Evolutionary conservation across 2,329 filamentous ascomycete genomes (phyloP).

Genomic region (Neopestalotiopsis sp.): DNA sequence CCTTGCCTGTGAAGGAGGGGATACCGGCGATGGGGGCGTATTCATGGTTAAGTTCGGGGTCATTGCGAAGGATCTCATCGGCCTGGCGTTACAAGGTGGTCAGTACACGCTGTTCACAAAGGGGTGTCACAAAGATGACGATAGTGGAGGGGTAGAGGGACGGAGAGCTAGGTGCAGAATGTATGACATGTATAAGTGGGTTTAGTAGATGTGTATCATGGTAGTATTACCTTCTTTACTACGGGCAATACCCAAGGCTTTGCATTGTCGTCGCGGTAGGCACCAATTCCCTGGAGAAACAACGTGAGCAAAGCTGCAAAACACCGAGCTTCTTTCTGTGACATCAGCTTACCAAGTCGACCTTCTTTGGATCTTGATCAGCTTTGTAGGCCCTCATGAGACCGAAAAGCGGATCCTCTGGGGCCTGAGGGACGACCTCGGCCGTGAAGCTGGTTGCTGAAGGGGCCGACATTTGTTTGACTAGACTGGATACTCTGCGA

Average conservation of each 20-base stretch:
- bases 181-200: conserved; percentile 17
- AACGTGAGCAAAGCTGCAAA: conserved; percentile 20
- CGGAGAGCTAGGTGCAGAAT: conserved; percentile 1
- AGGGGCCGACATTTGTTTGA: conserved; percentile 71
- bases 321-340: conserved; percentile 16
- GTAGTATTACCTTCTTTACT: conserved; percentile 81
- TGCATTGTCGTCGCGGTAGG: conserved; percentile 91
- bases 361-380: conserved; percentile 79
- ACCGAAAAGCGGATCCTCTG: conserved; percentile 94
- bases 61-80: conserved; percentile 84
- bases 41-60: conserved; percentile 94
- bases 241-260: conserved; percentile 98
- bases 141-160: neutral
- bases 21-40: conserved; percentile 96
- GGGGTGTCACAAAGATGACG: conserved; percentile 3
- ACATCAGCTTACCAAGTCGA: conserved; percentile 75
- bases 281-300: conserved; percentile 71
- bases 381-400: conserved; percentile 86
- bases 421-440: conserved; percentile 82
- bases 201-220: neutral
- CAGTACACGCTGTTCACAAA: conserved; percentile 3
- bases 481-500: conserved; percentile 64
- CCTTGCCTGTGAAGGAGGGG: conserved; percentile 82
- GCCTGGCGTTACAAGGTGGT: conserved; percentile 62
- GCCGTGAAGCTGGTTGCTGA: conserved; percentile 73